Conservation (phyloP, 495 filamentous ascomycete genomes). For the Talaromyces stipitatus region DNA sequence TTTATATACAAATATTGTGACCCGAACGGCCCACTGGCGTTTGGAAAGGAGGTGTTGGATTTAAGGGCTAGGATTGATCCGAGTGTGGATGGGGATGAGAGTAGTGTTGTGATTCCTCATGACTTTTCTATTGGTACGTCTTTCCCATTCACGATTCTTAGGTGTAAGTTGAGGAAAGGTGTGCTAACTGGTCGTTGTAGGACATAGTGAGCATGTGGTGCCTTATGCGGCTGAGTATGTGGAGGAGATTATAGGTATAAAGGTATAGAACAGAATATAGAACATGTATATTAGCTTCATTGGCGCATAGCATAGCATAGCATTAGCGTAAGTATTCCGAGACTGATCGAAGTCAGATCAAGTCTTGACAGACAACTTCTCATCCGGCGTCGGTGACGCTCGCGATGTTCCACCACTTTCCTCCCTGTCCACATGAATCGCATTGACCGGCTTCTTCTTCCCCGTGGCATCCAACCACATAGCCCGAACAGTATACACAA, state of each 20-base stretch:
- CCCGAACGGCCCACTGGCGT: not conserved
- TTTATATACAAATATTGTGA: slow-evolving; percentile 7
- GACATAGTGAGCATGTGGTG: slow-evolving; percentile 6
- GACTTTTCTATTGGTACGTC: slow-evolving; percentile 6
- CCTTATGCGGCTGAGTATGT: slow-evolving; percentile 4
- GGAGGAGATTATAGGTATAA: not conserved
- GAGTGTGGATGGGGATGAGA: slow-evolving; percentile 6
- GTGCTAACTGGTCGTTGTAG: not conserved
- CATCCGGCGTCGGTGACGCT: not conserved
- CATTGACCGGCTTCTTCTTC: slow-evolving; percentile 26
- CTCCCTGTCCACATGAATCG: not conserved
- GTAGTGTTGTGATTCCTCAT: slow-evolving; percentile 6
- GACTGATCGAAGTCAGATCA: not conserved
- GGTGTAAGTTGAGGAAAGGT: too few species aligned
- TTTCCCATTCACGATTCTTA: not conserved
- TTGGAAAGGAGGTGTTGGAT: not conserved
- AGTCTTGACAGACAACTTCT: slow-evolving; percentile 6
- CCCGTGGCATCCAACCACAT: slow-evolving; percentile 67
- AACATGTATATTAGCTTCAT: not conserved
- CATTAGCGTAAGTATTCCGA: not conserved
- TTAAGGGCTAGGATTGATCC: slow-evolving; percentile 1
- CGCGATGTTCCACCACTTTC: not conserved
- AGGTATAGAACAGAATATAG: not conserved
- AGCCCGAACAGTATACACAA: slow-evolving; percentile 52
- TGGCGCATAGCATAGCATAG: too few species aligned